phyloP scores from a whole-genome alignment of 1,284 basidiomycete species.

The Pyrrhoderma noxium region DNA sequence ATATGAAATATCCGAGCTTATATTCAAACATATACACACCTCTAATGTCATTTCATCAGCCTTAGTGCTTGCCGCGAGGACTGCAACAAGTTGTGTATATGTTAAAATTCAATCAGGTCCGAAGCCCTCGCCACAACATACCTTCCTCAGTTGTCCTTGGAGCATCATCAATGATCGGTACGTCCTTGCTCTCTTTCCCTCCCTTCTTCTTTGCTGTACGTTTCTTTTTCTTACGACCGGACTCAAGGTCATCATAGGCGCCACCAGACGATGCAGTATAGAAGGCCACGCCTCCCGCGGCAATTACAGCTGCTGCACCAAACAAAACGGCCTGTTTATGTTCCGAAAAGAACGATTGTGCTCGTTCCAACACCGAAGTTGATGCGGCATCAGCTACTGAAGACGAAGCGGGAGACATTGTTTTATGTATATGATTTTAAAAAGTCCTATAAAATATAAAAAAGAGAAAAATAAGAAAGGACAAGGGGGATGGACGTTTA shows the following conservation, averaged over 20 bases:
- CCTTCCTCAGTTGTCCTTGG: constrained; percentile 34
- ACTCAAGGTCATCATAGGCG: constrained; percentile 33
- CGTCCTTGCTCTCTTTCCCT: constrained; percentile 43
- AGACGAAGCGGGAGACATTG: constrained; percentile 13
- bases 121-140: constrained; percentile 20
- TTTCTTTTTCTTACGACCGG: constrained; percentile 39
- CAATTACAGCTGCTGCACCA: constrained; percentile 65
- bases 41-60: constrained; percentile 4
- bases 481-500: no score
- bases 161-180: constrained; percentile 71
- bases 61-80: constrained; percentile 1
- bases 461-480: no score
- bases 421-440: neutral
- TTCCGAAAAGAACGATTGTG: constrained; percentile 64
- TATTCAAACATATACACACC: neutral
- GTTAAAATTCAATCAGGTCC: neutral
- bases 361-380: constrained; percentile 43
- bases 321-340: constrained; percentile 67
- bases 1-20: no score
- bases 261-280: constrained; percentile 48
- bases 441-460: no score
- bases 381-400: constrained; percentile 11
- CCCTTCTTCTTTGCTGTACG: constrained; percentile 50
- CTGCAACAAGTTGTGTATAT: neutral
- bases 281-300: constrained; percentile 73